Evolutionary conservation across 1,284 basidiomycete species (phyloP).

Genomic region (Tetrapyrgos nigripes): DNA sequence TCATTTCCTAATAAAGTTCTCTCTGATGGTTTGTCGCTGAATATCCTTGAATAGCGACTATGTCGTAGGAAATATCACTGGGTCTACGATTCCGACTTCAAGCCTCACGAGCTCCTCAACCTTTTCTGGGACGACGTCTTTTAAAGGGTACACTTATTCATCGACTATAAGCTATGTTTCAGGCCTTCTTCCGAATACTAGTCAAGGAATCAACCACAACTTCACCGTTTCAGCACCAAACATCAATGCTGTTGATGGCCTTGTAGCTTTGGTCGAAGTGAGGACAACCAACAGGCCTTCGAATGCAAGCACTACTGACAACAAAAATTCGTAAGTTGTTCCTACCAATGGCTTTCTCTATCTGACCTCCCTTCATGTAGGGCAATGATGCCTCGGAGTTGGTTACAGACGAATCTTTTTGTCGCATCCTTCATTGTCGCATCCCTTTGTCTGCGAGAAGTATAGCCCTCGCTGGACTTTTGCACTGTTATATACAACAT

Average conservation of each 20-base stretch:
- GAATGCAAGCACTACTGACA: neutral
- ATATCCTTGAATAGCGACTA: conserved; percentile 66
- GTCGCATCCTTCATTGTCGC: neutral
- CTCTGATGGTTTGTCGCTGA: neutral
- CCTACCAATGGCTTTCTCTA: neutral
- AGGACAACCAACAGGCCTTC: conserved; percentile 59
- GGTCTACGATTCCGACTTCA: conserved; percentile 55
- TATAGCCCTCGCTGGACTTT: neutral
- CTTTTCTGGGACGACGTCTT: conserved; percentile 62
- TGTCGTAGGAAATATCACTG: conserved; percentile 82
- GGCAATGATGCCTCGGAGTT: neutral
- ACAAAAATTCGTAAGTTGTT: neutral
- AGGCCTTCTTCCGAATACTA: conserved; percentile 73
- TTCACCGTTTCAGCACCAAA: conserved; percentile 61
- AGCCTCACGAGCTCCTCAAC: conserved; percentile 65
- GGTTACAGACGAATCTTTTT: neutral
- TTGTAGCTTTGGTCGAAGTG: conserved; percentile 85
- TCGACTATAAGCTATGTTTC: conserved; percentile 72
- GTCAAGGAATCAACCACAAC: conserved; percentile 81
- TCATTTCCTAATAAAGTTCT: conserved; percentile 11
- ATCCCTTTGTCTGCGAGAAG: neutral
- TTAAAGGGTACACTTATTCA: conserved; percentile 71
- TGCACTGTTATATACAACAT: no score
- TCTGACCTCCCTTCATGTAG: neutral
- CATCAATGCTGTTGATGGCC: conserved; percentile 79